phyloP scores from a whole-genome alignment of 768 basidiomycete genomes.

The Sistotremastrum suecicum region DNA sequence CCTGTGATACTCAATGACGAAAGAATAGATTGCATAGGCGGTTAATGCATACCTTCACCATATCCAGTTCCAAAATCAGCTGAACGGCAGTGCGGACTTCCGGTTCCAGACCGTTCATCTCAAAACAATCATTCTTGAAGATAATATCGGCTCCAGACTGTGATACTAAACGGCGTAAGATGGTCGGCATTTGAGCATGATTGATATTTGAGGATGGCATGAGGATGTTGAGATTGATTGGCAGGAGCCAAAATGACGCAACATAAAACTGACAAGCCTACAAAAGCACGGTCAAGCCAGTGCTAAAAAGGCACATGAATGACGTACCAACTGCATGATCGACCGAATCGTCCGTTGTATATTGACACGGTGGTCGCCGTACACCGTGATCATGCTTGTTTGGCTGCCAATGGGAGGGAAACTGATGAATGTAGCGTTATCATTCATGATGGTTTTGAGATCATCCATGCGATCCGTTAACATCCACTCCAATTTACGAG shows the following conservation, averaged over 20 bases:
- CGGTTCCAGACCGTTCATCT: conserved; percentile 87
- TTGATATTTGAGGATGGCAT: conserved; percentile 73
- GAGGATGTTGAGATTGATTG: conserved; percentile 85
- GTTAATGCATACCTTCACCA: conserved; percentile 57
- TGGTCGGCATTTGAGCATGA: conserved; percentile 64
- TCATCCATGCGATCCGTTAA: conserved; percentile 93
- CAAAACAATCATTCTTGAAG: conserved; percentile 95
- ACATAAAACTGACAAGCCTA: conserved; percentile 93
- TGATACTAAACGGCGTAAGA: conserved; percentile 78
- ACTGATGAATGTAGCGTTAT: conserved; percentile 92
- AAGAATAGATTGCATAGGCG: neutral
- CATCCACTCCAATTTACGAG: conserved; percentile 98
- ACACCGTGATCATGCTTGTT: conserved; percentile 85
- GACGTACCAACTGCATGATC: conserved; percentile 84
- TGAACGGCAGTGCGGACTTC: conserved; percentile 78
- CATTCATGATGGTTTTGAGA: conserved; percentile 81
- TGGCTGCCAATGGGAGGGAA: conserved; percentile 88
- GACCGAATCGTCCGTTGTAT: conserved; percentile 89
- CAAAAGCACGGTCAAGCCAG: neutral
- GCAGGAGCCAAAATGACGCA: conserved; percentile 94
- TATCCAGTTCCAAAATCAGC: conserved; percentile 81
- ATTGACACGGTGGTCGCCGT: conserved; percentile 85
- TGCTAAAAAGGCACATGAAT: neutral
- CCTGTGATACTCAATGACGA: conserved; percentile 24
- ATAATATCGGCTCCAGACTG: conserved; percentile 87